Evolutionary conservation across 2,329 filamentous ascomycete genomes (phyloP), one percentile per base, ranked within the genome.

Genomic region (Arthroderma sp.): DNA sequence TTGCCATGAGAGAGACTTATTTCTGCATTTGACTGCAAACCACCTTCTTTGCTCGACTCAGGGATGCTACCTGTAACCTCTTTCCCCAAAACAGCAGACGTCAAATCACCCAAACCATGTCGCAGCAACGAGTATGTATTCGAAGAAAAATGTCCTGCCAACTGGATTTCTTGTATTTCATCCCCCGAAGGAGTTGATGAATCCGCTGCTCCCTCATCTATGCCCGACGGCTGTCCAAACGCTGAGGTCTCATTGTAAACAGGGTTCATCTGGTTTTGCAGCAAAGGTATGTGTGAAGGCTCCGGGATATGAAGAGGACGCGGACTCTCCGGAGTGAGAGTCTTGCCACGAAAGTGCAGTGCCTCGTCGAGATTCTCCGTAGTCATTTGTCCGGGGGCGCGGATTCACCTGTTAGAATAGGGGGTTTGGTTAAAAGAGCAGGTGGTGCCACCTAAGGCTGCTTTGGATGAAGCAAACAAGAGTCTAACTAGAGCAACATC

Each of bases 251-350:
- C 78, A 65, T 81, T 80, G 69, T 83, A 82, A 54, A 74, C 67
- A 44, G 78, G 77, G 64, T 85, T 80, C 74, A 78, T 84, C 66
- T 83, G 79, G 59, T 80, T 78, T 58, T 79, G 73, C 57, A 84
- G 69, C 44, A 85, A 74, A 47, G 80, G 78, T 48, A 84, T 82
- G 53, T 77, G 81, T 54, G 77, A 73, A 43, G 80, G 78, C 62
- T 80, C 75, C 53, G 80, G 73, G 53, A 80, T 69, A 63, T 83
- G 78, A 55, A 83, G 64, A 53, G 81, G 81, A 55, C 80, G 78
- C 57, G 82, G 82, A 59, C 79, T 83, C 58, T 82, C 76, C 51
- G 82, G 81, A 58, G 78, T 82, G 57, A 82, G 66, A 52, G 74
- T 74, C 61, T 78, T 74, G 65, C 77, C 77, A 59, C 73, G 75